These are phyloP conservation scores for Avicennia marina DNA, from an alignment of 257 asterid species.

Conservation along the genomic window DNA sequence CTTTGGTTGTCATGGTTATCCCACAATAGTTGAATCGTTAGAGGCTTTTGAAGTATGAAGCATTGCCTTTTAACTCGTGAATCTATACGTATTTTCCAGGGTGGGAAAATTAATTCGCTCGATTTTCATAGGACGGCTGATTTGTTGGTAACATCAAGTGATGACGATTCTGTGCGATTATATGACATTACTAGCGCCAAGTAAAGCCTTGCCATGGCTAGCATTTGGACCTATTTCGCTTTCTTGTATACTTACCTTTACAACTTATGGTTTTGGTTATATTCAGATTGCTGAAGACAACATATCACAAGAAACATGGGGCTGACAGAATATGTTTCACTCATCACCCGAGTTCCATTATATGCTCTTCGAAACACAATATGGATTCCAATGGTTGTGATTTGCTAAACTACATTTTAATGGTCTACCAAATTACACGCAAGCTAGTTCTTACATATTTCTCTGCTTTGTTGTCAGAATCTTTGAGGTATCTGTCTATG, in stretches of 20 bases:
- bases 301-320: slow-evolving; percentile 86
- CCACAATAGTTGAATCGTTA: neutral
- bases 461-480: slow-evolving; percentile 45
- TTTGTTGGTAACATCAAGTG: slow-evolving; percentile 78
- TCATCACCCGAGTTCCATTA: slow-evolving; percentile 85
- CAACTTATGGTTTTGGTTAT: slow-evolving; percentile 13
- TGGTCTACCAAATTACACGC: slow-evolving; percentile 4
- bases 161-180: slow-evolving; percentile 83
- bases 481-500: slow-evolving; percentile 78
- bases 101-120: slow-evolving; percentile 73
- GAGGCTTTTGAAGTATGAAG: neutral
- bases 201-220: slow-evolving; percentile 38
- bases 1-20: too few species aligned
- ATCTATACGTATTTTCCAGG: slow-evolving; percentile 37
- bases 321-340: slow-evolving; percentile 87
- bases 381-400: slow-evolving; percentile 66
- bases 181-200: slow-evolving; percentile 71
- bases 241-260: neutral
- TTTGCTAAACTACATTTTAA: slow-evolving; percentile 7
- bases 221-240: neutral
- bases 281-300: slow-evolving; percentile 79
- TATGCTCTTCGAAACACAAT: slow-evolving; percentile 72
- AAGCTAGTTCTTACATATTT: slow-evolving; percentile 19
- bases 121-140: slow-evolving; percentile 90
- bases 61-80: slow-evolving; percentile 2